A percentile compares a stretch with the other conserved stretches of the same genome.
Evolutionary conservation across 1,284 basidiomycete species (phyloP).

Genomic region (Apiotrichum gracile): DNA sequence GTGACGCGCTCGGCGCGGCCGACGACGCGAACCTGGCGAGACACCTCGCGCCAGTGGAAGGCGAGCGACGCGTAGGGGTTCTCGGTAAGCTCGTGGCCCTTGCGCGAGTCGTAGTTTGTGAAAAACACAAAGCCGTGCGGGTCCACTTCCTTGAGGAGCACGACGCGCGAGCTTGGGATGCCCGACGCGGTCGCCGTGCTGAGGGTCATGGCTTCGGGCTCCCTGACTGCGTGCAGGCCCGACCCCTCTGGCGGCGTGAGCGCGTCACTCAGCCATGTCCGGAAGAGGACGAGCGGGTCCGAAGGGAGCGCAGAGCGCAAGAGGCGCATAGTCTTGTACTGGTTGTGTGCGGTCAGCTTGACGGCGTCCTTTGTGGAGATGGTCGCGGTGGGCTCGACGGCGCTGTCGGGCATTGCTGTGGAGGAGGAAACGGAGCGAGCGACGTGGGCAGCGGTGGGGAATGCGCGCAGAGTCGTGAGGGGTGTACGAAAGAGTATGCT

Average conservation of each 20-base stretch:
- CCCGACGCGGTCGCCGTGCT: conserved; percentile 68
- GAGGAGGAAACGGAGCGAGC: neutral
- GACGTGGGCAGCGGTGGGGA: neutral
- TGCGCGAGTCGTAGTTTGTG: conserved; percentile 92
- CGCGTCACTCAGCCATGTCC: conserved; percentile 71
- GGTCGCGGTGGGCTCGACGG: conserved; percentile 3
- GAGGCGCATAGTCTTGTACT: conserved; percentile 63
- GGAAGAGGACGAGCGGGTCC: conserved; percentile 75
- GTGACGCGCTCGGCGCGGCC: conserved; percentile 75
- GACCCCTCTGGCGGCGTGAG: conserved; percentile 35
- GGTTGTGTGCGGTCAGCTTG: conserved; percentile 62
- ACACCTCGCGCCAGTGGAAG: conserved; percentile 87
- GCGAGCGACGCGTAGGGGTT: conserved; percentile 76
- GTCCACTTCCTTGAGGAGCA: conserved; percentile 87
- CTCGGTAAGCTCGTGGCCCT: conserved; percentile 68
- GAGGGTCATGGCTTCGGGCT: conserved; percentile 83
- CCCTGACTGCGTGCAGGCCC: conserved; percentile 52
- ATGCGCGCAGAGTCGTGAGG: no score
- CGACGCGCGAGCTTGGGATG: conserved; percentile 79
- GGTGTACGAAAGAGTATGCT: no score
- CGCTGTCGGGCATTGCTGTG: neutral
- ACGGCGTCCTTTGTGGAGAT: conserved; percentile 16
- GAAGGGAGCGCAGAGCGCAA: conserved; percentile 58
- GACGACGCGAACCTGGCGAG: conserved; percentile 74
- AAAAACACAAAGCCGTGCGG: conserved; percentile 84